A percentile compares a stretch with the other conserved stretches of the same genome.
phyloP scores from a whole-genome alignment of 352 stramenopile genomes.

The Phytopythium chamaehyphon region DNA sequence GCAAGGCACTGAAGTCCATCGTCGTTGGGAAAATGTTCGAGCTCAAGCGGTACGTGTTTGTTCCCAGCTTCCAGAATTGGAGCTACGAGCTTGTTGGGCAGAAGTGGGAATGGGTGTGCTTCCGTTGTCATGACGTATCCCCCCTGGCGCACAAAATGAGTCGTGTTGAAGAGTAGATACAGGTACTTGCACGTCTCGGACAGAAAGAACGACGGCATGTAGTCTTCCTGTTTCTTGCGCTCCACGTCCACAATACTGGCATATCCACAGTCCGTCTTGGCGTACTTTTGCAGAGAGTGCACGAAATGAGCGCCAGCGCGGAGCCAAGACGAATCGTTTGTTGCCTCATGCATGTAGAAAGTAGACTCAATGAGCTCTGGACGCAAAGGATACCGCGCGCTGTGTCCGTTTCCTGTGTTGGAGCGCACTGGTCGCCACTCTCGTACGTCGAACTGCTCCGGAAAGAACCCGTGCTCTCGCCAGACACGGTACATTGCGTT shows the following conservation, averaged over 20 bases:
- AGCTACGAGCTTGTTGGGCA: conserved; percentile 42
- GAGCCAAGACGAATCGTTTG: conserved; percentile 77
- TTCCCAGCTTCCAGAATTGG: conserved; percentile 30
- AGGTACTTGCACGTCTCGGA: conserved; percentile 99
- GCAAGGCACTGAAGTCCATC: conserved; percentile 27
- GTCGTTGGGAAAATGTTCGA: conserved; percentile 15
- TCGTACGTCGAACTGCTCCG: conserved; percentile 94
- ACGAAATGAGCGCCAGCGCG: conserved; percentile 75
- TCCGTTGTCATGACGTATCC: conserved; percentile 97
- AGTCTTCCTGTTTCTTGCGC: conserved; percentile 88
- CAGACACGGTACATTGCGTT: conserved; percentile 96
- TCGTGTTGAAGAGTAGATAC: conserved; percentile 94
- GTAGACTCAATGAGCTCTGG: conserved; percentile 98
- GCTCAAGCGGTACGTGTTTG: conserved; percentile 7
- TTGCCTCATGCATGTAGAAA: conserved; percentile 94
- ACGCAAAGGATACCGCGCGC: conserved; percentile 90
- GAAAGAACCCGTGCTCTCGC: conserved; percentile 94
- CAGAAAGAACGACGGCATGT: conserved; percentile 99
- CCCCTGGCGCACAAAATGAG: conserved; percentile 85
- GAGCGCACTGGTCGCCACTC: conserved; percentile 57
- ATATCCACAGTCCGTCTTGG: conserved; percentile 93
- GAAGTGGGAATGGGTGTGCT: conserved; percentile 91
- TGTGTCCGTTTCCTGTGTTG: conserved; percentile 14
- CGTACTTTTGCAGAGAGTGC: conserved; percentile 87
- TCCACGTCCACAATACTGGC: conserved; percentile 86